Evolutionary conservation across 2,329 filamentous ascomycete species (phyloP).

Genomic region (Claviceps maximensis): DNA sequence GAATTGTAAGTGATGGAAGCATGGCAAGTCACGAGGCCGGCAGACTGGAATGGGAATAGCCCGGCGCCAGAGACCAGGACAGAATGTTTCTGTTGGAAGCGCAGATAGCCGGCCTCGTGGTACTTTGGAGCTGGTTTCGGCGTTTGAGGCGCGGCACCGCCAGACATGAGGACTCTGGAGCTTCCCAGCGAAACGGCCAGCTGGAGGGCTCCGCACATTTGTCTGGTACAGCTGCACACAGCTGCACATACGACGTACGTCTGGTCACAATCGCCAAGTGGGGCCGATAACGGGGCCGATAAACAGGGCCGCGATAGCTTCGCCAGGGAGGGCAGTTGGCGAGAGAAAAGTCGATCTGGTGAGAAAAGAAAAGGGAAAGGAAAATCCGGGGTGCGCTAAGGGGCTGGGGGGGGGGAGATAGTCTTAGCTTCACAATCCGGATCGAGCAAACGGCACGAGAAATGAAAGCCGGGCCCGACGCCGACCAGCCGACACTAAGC

Average conservation of each 20-base stretch:
- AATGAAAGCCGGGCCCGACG: not conserved
- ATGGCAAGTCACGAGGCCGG: constrained; percentile 7
- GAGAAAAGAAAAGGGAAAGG: too few species aligned
- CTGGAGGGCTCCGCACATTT: too few species aligned
- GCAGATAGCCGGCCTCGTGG: constrained; percentile 4
- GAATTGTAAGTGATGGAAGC: constrained; percentile 1
- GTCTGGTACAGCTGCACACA: too few species aligned
- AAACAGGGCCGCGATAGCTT: not conserved
- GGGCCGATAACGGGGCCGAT: not conserved
- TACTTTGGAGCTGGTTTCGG: too few species aligned
- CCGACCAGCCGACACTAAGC: too few species aligned
- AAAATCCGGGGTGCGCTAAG: not conserved
- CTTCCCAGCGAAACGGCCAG: not conserved
- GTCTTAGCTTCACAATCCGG: not conserved
- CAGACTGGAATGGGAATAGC: not conserved
- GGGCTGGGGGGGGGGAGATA: not conserved
- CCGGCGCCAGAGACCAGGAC: too few species aligned
- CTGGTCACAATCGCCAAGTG: not conserved
- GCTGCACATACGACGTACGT: too few species aligned
- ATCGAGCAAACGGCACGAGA: not conserved
- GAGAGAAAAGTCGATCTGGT: not conserved
- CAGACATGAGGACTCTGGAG: not conserved
- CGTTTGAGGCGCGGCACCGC: not conserved
- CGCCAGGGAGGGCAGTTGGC: constrained; percentile 1
- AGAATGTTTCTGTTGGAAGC: constrained; percentile 4